Conservation (phyloP, 2,329 filamentous ascomycete genomes). For the Pseudogymnoascus sp. region DNA sequence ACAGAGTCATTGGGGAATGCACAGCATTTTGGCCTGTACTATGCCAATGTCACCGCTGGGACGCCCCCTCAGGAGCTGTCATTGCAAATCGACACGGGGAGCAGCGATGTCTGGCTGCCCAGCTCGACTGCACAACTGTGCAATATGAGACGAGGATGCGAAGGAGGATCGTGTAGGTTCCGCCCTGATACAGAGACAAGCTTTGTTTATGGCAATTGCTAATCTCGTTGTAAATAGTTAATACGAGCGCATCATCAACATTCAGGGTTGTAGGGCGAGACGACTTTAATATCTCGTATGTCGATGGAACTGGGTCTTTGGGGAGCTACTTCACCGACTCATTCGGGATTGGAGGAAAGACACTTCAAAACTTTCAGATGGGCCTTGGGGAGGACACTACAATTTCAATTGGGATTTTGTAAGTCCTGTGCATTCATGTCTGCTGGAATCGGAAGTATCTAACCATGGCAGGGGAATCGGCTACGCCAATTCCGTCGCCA, state of each 20-base stretch:
- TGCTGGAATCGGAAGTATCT: not conserved
- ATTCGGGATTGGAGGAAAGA: constrained; percentile 42
- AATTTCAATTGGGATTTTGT: constrained; percentile 41
- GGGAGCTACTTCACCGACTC: constrained; percentile 52
- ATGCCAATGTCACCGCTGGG: constrained; percentile 47
- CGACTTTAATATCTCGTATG: constrained; percentile 52
- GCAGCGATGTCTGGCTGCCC: constrained; percentile 52
- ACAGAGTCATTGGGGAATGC: constrained; percentile 11
- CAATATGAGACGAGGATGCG: constrained; percentile 32
- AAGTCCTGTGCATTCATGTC: not conserved
- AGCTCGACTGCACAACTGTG: constrained; percentile 29
- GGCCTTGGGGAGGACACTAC: constrained; percentile 43
- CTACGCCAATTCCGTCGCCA: constrained; percentile 37
- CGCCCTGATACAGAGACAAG: constrained; percentile 17
- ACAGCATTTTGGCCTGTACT: constrained; percentile 34
- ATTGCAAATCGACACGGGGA: constrained; percentile 54
- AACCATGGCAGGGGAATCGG: constrained; percentile 42
- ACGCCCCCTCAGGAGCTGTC: constrained; percentile 47
- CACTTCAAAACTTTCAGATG: constrained; percentile 44
- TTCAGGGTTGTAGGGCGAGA: constrained; percentile 35
- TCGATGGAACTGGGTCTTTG: constrained; percentile 44
- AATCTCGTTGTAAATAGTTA: constrained; percentile 33
- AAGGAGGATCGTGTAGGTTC: constrained; percentile 38
- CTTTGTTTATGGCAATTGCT: not conserved
- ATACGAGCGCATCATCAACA: constrained; percentile 40